Conservation (phyloP, 1,284 basidiomycete species). For the Leccinum fuscescens region DNA sequence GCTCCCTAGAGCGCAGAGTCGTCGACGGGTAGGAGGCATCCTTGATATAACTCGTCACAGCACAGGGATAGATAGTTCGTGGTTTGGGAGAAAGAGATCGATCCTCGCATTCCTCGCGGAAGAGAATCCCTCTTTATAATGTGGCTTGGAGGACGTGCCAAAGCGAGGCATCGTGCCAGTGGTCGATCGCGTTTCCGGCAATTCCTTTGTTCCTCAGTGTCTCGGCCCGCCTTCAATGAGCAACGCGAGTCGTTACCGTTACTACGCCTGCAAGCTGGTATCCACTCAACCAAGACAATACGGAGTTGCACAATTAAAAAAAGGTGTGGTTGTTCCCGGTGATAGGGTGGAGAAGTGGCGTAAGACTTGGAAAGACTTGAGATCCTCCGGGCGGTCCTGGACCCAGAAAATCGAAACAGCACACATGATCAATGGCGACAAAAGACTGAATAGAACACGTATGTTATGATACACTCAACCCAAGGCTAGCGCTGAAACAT, state of each 20-base stretch:
- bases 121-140: background rate
- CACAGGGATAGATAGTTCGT: background rate
- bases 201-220: conserved; percentile 5
- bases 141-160: background rate
- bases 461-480: too few relatives aligned
- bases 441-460: too few relatives aligned
- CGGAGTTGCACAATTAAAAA: background rate
- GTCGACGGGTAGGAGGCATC: conserved; percentile 29
- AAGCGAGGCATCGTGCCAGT: background rate
- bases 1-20: conserved; percentile 22
- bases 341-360: background rate
- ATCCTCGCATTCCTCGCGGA: background rate
- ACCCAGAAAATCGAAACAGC: too few relatives aligned
- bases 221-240: background rate
- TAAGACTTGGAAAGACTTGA: too few relatives aligned
- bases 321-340: background rate
- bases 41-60: background rate
- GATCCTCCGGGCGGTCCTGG: too few relatives aligned
- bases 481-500: too few relatives aligned
- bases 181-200: background rate
- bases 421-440: too few relatives aligned
- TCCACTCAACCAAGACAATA: conserved; percentile 15
- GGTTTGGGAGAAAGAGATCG: background rate
- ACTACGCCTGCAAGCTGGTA: conserved; percentile 4
- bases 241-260: background rate